phyloP scores from a whole-genome alignment of 257 asterid species.

The Solanum dulcamara region DNA sequence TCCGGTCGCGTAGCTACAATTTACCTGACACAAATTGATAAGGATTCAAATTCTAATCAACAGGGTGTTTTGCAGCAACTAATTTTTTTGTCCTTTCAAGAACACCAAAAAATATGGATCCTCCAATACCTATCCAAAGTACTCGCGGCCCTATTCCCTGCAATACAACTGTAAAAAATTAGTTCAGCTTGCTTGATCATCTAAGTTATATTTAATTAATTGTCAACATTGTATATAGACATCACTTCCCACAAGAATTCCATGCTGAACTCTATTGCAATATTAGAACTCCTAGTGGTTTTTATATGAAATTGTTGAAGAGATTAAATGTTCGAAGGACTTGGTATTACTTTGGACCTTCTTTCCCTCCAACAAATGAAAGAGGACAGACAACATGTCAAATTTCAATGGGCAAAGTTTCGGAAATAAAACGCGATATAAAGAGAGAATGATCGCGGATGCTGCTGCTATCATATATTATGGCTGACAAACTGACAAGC shows the following conservation, averaged over 20 bases:
- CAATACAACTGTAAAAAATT: neutral
- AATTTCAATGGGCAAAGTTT: neutral
- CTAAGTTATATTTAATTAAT: neutral
- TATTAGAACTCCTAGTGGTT: neutral
- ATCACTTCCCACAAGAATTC: neutral
- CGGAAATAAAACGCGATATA: neutral
- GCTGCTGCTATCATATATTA: neutral
- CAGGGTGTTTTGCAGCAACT: constrained; percentile 23
- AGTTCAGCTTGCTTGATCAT: neutral
- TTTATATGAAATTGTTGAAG: neutral
- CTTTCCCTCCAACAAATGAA: neutral
- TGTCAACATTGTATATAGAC: neutral
- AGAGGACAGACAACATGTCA: neutral
- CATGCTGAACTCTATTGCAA: neutral
- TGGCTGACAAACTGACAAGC: neutral
- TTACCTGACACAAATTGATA: neutral
- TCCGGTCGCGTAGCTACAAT: neutral
- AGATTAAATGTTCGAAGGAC: neutral
- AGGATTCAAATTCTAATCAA: constrained; percentile 4
- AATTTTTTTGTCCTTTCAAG: constrained; percentile 47
- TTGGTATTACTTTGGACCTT: neutral
- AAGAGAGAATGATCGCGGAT: neutral
- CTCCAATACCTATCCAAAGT: constrained; percentile 64
- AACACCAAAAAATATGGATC: constrained; percentile 54
- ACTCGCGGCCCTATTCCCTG: constrained; percentile 65